Evolutionary conservation across 371 early-diverging fungal species (phyloP).

Genomic region (Mucor piriformis): DNA sequence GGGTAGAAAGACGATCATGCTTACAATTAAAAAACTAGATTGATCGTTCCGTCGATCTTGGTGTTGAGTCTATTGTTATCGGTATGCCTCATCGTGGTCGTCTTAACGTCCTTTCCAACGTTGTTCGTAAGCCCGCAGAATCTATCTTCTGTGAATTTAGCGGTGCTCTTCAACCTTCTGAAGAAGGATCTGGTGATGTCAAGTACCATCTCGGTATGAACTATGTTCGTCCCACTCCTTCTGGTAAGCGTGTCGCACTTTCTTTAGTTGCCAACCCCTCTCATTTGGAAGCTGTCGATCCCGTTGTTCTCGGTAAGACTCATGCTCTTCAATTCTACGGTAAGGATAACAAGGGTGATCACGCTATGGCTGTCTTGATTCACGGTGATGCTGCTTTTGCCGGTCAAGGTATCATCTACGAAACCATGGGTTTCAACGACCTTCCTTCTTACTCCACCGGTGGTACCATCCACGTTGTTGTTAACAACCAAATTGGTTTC

Average conservation of each 20-base stretch:
- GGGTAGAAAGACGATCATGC: background rate
- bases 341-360: conserved; percentile 78
- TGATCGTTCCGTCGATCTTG: conserved; percentile 90
- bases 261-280: conserved; percentile 98
- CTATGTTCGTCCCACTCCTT: conserved; percentile 93
- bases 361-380: conserved; percentile 89
- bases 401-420: conserved; percentile 96
- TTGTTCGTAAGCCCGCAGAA: conserved; percentile 96
- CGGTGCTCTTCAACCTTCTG: conserved; percentile 70
- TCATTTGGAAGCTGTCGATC: conserved; percentile 97
- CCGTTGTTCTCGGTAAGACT: conserved; percentile 96
- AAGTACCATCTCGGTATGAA: conserved; percentile 98
- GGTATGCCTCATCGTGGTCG: conserved; percentile 99
- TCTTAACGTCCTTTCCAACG: conserved; percentile 96
- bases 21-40: conserved; percentile 55
- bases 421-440: conserved; percentile 94
- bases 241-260: conserved; percentile 93
- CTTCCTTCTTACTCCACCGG: conserved; percentile 94
- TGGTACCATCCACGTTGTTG: conserved; percentile 95
- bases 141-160: conserved; percentile 97
- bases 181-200: conserved; percentile 97
- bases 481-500: conserved; percentile 99
- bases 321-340: conserved; percentile 93
- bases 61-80: conserved; percentile 92
- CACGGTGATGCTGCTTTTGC: conserved; percentile 99